phyloP scores from a whole-genome alignment of 1,139 yeast genomes.

The Candida sp. region DNA sequence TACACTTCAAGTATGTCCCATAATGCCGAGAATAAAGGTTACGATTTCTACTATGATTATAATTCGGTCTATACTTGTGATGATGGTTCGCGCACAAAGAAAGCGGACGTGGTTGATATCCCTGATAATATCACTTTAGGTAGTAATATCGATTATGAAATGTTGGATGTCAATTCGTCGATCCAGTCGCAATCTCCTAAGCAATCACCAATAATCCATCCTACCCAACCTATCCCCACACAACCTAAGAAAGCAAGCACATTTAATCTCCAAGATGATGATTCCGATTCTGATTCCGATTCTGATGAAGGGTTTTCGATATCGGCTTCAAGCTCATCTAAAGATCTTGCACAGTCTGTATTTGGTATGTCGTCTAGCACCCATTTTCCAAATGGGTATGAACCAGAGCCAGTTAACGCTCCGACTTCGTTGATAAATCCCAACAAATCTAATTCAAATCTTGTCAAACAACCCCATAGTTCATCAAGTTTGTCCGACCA shows the following conservation, averaged over 20 bases:
- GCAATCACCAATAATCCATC: constrained; percentile 6
- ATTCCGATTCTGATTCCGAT: constrained; percentile 17
- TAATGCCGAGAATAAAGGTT: constrained; percentile 75
- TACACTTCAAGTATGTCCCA: constrained; percentile 67
- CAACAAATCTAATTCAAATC: constrained; percentile 30
- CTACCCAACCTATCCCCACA: constrained; percentile 2
- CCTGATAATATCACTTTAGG: constrained; percentile 44
- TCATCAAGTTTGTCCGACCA: constrained; percentile 35
- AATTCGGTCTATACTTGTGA: constrained; percentile 73
- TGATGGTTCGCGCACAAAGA: constrained; percentile 37
- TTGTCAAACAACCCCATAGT: constrained; percentile 40
- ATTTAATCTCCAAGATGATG: neutral
- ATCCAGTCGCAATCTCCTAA: constrained; percentile 3
- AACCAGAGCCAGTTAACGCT: constrained; percentile 20
- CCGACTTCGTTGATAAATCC: constrained; percentile 31
- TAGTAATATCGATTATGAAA: constrained; percentile 37
- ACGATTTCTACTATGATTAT: constrained; percentile 84
- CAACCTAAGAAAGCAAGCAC: neutral
- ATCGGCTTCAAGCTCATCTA: constrained; percentile 39
- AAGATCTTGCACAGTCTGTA: constrained; percentile 46
- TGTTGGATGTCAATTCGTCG: constrained; percentile 21
- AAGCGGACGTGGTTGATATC: constrained; percentile 42
- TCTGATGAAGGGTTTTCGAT: constrained; percentile 39
- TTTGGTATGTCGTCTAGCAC: constrained; percentile 20
- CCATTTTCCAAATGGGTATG: constrained; percentile 18